These are phyloP conservation scores for Fusarium sp. DNA, from an alignment of 2,329 filamentous ascomycete species.

Conservation along the genomic window DNA sequence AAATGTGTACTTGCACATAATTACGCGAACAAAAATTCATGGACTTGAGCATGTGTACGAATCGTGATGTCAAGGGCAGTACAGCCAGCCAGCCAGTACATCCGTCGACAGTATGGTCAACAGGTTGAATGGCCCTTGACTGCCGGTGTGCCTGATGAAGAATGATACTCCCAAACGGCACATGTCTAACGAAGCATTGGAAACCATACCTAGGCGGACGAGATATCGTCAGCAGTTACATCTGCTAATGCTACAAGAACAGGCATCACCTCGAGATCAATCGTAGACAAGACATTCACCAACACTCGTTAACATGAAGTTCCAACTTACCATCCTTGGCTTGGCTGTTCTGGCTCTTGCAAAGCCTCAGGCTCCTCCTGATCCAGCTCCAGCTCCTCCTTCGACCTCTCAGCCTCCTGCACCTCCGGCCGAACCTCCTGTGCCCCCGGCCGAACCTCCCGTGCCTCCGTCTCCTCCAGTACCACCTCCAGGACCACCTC, in stretches of 20 bases:
- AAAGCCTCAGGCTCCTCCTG: slow-evolving; percentile 43
- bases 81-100: too few relatives aligned
- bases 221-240: not conserved
- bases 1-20: too few relatives aligned
- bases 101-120: too few relatives aligned
- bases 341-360: slow-evolving; percentile 44
- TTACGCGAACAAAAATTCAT: too few relatives aligned
- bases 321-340: slow-evolving; percentile 37
- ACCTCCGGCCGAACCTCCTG: slow-evolving; percentile 4
- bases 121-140: too few relatives aligned
- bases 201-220: too few relatives aligned
- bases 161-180: too few relatives aligned
- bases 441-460: not conserved
- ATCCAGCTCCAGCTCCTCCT: slow-evolving; percentile 31
- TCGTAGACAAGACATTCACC: slow-evolving; percentile 1
- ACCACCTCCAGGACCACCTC: slow-evolving; percentile 19
- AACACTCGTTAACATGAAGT: slow-evolving; percentile 46
- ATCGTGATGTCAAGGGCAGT: too few relatives aligned
- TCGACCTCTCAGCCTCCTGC: slow-evolving; percentile 8
- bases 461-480: slow-evolving; percentile 2
- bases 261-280: not conserved
- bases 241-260: slow-evolving; percentile 9
- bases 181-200: too few relatives aligned
- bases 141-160: too few relatives aligned
- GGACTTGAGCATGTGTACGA: too few relatives aligned